Evolutionary conservation across 176 grass and related monocot species (phyloP).

Genomic region (Themeda triandra): DNA sequence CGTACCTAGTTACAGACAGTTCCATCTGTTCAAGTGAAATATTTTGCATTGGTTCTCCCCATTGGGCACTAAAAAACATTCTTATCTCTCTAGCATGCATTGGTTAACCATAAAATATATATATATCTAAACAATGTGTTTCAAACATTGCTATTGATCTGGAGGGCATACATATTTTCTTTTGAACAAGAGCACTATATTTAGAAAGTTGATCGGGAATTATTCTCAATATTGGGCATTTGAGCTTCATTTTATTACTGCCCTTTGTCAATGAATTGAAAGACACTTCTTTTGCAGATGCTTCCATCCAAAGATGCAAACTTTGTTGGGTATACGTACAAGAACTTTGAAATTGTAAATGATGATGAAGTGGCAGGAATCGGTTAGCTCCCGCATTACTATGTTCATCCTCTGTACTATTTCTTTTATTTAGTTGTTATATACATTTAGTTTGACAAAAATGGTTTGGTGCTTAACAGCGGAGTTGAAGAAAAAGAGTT

Average conservation of each 20-base stretch:
- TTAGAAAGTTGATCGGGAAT: neutral
- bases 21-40: neutral
- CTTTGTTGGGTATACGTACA: conserved; percentile 99
- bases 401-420: neutral
- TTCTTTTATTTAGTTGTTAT: neutral
- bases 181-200: neutral
- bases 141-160: neutral
- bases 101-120: conserved; percentile 13
- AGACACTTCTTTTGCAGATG: conserved; percentile 59
- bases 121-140: neutral
- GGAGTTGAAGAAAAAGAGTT: conserved; percentile 93
- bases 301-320: conserved; percentile 98
- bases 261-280: conserved; percentile 14
- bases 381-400: conserved; percentile 44
- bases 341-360: conserved; percentile 99
- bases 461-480: conserved; percentile 49
- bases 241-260: conserved; percentile 27
- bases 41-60: neutral
- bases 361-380: conserved; percentile 91
- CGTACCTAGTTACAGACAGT: neutral
- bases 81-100: neutral
- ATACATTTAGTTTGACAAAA: conserved; percentile 26
- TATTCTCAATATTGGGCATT: neutral
- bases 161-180: neutral
- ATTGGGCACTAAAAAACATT: neutral